Evolutionary conservation across 2,329 filamentous ascomycete genomes (phyloP), one percentile per base, ranked within the genome.

Genomic region (Ophiostoma fasciatum): DNA sequence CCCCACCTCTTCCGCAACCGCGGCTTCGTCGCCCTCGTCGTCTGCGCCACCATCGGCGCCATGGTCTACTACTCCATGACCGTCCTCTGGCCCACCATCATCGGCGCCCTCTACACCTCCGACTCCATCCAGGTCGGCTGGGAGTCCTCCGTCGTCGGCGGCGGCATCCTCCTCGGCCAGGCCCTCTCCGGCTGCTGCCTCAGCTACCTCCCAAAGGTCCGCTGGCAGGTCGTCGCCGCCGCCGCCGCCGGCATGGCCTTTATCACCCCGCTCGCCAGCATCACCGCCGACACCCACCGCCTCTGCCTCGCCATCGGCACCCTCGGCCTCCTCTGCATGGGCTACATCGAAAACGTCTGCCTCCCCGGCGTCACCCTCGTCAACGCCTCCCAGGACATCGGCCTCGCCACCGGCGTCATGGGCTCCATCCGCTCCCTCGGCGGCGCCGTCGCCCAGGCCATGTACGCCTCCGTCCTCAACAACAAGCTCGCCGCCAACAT

Each of bases 21-120:
- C 5, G 53, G 54, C 1, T 64, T 57, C 42, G 47, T 56, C 23
- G 59, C 56, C 33, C 52, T 62, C 33, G 52, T 62, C 25, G 42
- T 50, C 25, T 50, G 55, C 30, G 60, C 58, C 2, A 52, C 53
- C 5, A 52, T 62, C 32, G 57, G 53, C n/a, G 56, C 56, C 22
- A 61, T 62, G 54, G 49, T 63, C 7, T 66, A 61, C 48, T 65
- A 60, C 47, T 54, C 52, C 11, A 48, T 66, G 38, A 60, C 54
- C 7, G 51, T 62, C 11, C 52, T 65, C 11, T 63, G 61, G 56
- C 63, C 62, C 2, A 55, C 56, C 9, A 55, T 58, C n/a, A 56
- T 64, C 37, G 38, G 42, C n/a, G 45, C 49, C 13, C 46, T 64
- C n/a, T 66, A 59, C 48, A 56, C 54, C 4, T 53, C 47, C 9